phyloP scores from a whole-genome alignment of 805 yeast genomes.

The Lipomyces spencermartinsiae region DNA sequence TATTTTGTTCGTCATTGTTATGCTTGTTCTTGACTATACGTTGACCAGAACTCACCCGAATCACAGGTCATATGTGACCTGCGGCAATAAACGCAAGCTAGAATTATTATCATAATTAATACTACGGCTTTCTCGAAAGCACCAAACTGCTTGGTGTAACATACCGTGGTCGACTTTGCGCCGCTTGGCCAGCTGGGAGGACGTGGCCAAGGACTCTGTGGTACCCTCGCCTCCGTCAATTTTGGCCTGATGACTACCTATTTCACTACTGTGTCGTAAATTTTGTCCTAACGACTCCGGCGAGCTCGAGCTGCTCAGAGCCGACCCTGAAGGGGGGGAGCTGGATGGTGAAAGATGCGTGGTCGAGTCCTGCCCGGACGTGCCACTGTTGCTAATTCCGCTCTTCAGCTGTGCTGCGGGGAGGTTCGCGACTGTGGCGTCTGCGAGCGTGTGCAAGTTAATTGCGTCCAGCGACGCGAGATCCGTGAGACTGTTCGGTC shows the following conservation, averaged over 20 bases:
- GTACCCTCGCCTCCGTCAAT: not conserved
- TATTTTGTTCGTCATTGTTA: not conserved
- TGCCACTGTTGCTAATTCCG: not conserved
- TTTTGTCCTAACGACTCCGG: slow-evolving; percentile 17
- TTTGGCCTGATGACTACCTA: not conserved
- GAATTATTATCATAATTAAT: not conserved
- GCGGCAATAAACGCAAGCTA: slow-evolving; percentile 88
- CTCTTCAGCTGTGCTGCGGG: not conserved
- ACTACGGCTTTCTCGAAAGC: not conserved
- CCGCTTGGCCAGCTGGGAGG: slow-evolving; percentile 18
- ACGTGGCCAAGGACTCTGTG: not conserved
- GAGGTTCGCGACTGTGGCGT: slow-evolving; percentile 26
- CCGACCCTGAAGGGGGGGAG: slow-evolving; percentile 11
- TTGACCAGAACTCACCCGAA: slow-evolving; percentile 49
- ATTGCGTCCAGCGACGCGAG: slow-evolving; percentile 17
- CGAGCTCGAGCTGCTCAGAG: slow-evolving; percentile 14
- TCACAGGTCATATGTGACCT: slow-evolving; percentile 96
- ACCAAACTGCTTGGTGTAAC: slow-evolving; percentile 1
- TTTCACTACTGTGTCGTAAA: not conserved
- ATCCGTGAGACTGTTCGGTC: not conserved
- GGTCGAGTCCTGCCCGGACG: not conserved
- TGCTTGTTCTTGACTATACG: not conserved
- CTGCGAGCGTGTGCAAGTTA: slow-evolving; percentile 29
- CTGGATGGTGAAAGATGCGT: slow-evolving; percentile 10
- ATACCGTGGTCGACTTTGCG: slow-evolving; percentile 35